Evolutionary conservation across 2,329 filamentous ascomycete genomes (phyloP).

Genomic region (Sporothrix luriei): DNA sequence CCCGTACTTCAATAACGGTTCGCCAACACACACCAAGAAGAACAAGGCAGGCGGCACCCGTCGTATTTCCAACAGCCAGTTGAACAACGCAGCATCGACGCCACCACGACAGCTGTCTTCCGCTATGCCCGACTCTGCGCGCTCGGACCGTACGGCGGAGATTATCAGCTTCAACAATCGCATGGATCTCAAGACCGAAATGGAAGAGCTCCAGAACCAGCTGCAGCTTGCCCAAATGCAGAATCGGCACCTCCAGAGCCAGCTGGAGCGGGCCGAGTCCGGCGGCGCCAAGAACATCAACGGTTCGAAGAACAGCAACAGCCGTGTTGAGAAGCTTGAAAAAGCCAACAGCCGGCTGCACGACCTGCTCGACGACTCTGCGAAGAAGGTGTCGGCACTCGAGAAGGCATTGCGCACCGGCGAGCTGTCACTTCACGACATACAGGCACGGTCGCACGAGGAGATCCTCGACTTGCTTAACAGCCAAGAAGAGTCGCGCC

Average conservation of each 20-base stretch:
- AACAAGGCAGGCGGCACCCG: conserved; percentile 54
- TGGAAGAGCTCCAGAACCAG: conserved; percentile 92
- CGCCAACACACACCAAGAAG: conserved; percentile 68
- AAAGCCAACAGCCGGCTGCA: conserved; percentile 89
- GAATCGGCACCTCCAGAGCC: conserved; percentile 86
- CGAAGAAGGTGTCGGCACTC: conserved; percentile 85
- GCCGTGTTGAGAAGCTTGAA: conserved; percentile 84
- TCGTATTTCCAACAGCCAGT: conserved; percentile 66
- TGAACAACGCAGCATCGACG: conserved; percentile 53
- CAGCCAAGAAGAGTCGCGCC: conserved; percentile 86
- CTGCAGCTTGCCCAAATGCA: conserved; percentile 94
- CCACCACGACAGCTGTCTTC: conserved; percentile 70
- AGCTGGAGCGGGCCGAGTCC: conserved; percentile 69
- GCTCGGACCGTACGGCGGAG: conserved; percentile 84
- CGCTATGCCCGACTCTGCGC: conserved; percentile 67
- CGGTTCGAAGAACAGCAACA: conserved; percentile 25
- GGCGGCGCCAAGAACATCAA: conserved; percentile 57
- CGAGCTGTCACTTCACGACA: conserved; percentile 83
- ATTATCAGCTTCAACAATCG: conserved; percentile 81
- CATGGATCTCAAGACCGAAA: conserved; percentile 86
- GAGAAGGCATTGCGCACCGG: conserved; percentile 86
- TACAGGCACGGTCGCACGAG: conserved; percentile 91
- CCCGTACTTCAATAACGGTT: conserved; percentile 58
- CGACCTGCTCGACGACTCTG: conserved; percentile 90
- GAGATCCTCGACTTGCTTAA: conserved; percentile 91